Percentiles rank a stretch among this genome's conserved stretches.
These are phyloP conservation scores for Coelastrella sp. DNA, from an alignment of 139 green algal genomes.

Conservation along the genomic window DNA sequence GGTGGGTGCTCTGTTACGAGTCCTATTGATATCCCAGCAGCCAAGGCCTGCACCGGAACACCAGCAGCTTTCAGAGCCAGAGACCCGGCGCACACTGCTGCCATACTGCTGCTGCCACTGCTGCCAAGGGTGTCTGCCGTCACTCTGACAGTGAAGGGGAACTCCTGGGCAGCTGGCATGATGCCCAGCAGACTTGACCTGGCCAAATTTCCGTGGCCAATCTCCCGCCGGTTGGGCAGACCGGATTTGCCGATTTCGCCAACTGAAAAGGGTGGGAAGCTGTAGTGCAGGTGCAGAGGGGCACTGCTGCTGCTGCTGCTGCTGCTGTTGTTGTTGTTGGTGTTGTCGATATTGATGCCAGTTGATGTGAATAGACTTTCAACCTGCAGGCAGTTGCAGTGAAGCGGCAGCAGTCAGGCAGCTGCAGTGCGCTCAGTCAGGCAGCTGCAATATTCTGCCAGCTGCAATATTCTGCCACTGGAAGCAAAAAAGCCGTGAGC, in stretches of 20 bases:
- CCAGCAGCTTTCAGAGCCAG: slow-evolving; percentile 72
- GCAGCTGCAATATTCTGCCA: no score
- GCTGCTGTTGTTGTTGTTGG: background rate
- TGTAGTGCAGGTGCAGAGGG: slow-evolving; percentile 69
- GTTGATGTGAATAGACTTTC: slow-evolving; percentile 13
- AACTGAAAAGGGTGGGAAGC: slow-evolving; percentile 57
- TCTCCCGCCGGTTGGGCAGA: slow-evolving; percentile 46
- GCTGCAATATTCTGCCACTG: no score
- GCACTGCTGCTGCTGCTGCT: background rate
- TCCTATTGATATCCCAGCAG: slow-evolving; percentile 33
- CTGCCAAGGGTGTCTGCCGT: slow-evolving; percentile 68
- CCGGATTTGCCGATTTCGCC: slow-evolving; percentile 57
- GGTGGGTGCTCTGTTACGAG: slow-evolving; percentile 20
- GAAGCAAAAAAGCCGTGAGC: no score
- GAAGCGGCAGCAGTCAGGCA: no score
- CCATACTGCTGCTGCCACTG: slow-evolving; percentile 69
- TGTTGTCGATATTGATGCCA: background rate
- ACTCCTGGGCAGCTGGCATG: slow-evolving; percentile 52
- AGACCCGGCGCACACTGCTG: slow-evolving; percentile 66
- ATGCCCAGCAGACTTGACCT: slow-evolving; percentile 38
- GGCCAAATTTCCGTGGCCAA: slow-evolving; percentile 61
- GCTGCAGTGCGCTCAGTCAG: no score
- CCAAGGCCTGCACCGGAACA: slow-evolving; percentile 14
- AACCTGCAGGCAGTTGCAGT: background rate
- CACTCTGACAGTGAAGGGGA: slow-evolving; percentile 77